Evolutionary conservation across 129 eudicot species (phyloP), one percentile per base, ranked within the genome.

Genomic region (Logfia minima): DNA sequence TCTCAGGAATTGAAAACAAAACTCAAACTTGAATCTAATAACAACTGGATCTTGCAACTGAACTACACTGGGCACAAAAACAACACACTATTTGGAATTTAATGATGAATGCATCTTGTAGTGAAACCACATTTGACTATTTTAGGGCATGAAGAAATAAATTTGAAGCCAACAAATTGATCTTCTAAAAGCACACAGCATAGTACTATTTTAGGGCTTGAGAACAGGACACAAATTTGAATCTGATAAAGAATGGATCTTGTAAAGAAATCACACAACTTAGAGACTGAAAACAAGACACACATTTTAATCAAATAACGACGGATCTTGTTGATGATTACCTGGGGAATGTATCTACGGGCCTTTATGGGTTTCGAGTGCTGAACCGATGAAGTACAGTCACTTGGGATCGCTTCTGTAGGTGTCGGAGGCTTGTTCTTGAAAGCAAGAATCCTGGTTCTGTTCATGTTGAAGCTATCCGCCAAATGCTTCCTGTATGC

Each of bases 351-450:
- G 88, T 89, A 74, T 18, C 96, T 86, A 26, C 92, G 86, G 63
- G 96, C 83, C 58, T 91, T 94, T 3, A 37, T 73, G 4, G 96
- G 81, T 70, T 91, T 94, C 41, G 87, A 39, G 18, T 84, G 93
- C 10, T 88, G 89, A 71, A 79, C 86, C 6, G 87, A 73, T 1
- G 85, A 59, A 28, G 81, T 61, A 71, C 71, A 82, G 4, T 87
- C 93, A 8, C 45, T 72, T 2, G 88, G 86, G 51, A 87, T 48
- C 13, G 92, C 82, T 34, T 94, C 93, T 0, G 68, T 75, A 0
- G 89, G 90, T 0, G 93, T 85, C 0, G 93, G 97, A 0, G 98
- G 98, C 87, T 94, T 94, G 87, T 94, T 94, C 89, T 89, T 94
- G 89, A 94, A 94, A 39, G 97, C 98, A 28, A 94, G 71, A 58